These are phyloP conservation scores for Monosporascus sp. DNA, from an alignment of 2,329 filamentous ascomycete species.

Conservation along the genomic window DNA sequence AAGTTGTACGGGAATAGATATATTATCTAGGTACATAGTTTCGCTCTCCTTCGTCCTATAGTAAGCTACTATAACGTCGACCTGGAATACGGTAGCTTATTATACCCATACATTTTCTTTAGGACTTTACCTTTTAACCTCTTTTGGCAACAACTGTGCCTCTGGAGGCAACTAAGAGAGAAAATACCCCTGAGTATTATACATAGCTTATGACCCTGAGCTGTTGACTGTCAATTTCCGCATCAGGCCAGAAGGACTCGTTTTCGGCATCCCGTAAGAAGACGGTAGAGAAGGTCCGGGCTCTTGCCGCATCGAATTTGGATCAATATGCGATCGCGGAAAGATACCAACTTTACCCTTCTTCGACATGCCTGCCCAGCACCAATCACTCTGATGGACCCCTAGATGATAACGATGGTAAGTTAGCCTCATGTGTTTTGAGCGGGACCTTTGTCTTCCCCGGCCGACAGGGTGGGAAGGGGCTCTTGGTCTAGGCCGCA, in stretches of 20 bases:
- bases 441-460: not conserved
- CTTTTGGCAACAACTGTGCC: too few relatives aligned
- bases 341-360: slow-evolving; percentile 51
- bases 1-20: too few relatives aligned
- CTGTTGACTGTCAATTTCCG: not conserved
- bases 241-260: not conserved
- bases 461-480: not conserved
- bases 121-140: too few relatives aligned
- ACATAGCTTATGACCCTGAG: not conserved
- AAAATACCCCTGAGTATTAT: not conserved
- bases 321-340: slow-evolving; percentile 43
- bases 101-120: too few relatives aligned
- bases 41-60: too few relatives aligned
- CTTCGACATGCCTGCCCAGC: slow-evolving; percentile 48
- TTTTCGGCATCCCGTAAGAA: not conserved
- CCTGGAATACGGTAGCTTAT: too few relatives aligned
- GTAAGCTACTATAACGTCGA: too few relatives aligned
- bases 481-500: slow-evolving; percentile 7
- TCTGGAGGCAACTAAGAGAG: too few relatives aligned
- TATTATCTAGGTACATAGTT: too few relatives aligned
- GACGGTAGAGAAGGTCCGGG: slow-evolving; percentile 1
- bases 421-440: not conserved
- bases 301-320: slow-evolving; percentile 36
- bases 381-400: slow-evolving; percentile 46
- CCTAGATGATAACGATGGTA: slow-evolving; percentile 23